A percentile compares a stretch with the other conserved stretches of the same genome.
Evolutionary conservation across 179 eudicot genomes (phyloP).

Genomic region (Spinacia oleracea): DNA sequence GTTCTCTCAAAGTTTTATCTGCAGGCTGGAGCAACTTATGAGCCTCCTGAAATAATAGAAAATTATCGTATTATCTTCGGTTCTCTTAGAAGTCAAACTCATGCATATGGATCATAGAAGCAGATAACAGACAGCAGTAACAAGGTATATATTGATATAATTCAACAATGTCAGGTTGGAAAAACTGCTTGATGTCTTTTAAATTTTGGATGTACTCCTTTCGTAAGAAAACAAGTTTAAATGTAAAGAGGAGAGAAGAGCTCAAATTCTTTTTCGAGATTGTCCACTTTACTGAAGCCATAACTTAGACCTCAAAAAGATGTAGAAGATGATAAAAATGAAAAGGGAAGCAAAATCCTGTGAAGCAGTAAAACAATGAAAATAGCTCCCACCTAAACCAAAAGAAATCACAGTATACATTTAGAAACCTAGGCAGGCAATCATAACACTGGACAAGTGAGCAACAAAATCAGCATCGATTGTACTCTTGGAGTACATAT

Average conservation of each 20-base stretch:
- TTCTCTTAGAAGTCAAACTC: constrained; percentile 9
- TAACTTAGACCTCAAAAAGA: not conserved
- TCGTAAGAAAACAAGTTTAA: not conserved
- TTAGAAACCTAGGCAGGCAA: not conserved
- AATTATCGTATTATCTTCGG: constrained; percentile 8
- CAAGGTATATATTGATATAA: not conserved
- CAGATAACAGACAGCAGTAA: not conserved
- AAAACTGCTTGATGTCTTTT: not conserved
- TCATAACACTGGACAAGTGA: not conserved
- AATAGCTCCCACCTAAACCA: not conserved
- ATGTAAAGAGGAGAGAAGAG: not conserved
- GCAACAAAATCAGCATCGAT: not conserved
- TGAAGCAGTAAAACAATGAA: not conserved
- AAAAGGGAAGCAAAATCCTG: not conserved
- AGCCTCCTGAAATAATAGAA: constrained; percentile 61
- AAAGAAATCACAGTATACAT: not conserved
- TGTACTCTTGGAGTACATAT: not conserved
- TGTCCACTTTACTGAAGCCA: not conserved
- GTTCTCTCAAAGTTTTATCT: constrained; percentile 74
- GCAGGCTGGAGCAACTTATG: constrained; percentile 84
- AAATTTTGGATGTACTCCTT: not conserved
- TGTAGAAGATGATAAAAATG: not conserved
- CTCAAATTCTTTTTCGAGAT: not conserved
- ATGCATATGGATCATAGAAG: not conserved
- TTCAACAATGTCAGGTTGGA: not conserved